Conservation (phyloP, 2,329 filamentous ascomycete genomes). For the Purpureocillium takamizusanense region DNA sequence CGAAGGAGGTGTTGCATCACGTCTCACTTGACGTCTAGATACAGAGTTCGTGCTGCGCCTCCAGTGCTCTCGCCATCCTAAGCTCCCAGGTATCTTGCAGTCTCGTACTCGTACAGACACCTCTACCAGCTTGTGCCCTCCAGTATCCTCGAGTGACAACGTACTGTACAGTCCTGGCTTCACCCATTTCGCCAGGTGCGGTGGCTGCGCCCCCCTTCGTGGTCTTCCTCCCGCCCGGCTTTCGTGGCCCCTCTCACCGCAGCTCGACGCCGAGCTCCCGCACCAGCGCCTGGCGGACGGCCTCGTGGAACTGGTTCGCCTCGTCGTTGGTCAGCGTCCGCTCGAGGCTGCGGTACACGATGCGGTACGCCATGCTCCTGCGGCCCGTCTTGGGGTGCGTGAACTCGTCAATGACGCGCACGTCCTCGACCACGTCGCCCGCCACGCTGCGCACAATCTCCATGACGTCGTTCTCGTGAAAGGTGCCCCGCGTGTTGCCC, state of each 20-base stretch:
- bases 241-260: conserved; percentile 17
- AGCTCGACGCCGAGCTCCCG: conserved; percentile 65
- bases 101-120: neutral
- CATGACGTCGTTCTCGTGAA: conserved; percentile 97
- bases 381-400: conserved; percentile 76
- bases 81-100: neutral
- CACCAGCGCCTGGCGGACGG: conserved; percentile 57
- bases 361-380: conserved; percentile 81
- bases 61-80: no score
- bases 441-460: conserved; percentile 79
- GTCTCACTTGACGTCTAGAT: no score
- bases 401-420: conserved; percentile 77
- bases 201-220: no score
- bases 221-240: no score
- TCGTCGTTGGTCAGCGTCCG: conserved; percentile 79
- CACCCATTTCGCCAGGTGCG: no score
- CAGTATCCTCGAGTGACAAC: no score
- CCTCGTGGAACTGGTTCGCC: conserved; percentile 65
- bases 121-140: no score
- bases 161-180: no score
- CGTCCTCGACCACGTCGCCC: conserved; percentile 82
- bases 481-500: conserved; percentile 38
- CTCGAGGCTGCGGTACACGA: conserved; percentile 90
- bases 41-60: no score
- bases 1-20: no score